These are phyloP conservation scores for Lactarius pseudohatsudake DNA, from an alignment of 768 basidiomycete genomes.

Conservation along the genomic window DNA sequence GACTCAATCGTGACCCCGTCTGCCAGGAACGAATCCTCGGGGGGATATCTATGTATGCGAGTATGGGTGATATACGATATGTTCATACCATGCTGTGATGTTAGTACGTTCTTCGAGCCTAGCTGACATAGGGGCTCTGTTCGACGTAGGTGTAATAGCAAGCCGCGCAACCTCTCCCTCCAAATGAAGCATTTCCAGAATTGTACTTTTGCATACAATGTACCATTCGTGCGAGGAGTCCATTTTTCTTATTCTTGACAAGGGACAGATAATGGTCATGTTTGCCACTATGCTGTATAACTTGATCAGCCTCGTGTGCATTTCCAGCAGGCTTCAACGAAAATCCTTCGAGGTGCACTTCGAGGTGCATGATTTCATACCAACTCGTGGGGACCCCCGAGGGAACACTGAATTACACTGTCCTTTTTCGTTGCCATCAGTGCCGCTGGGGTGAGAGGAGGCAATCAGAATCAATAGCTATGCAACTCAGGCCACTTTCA, in stretches of 20 bases:
- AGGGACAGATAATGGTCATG: not conserved
- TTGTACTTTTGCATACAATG: not conserved
- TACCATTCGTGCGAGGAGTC: not conserved
- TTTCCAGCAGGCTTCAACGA: not conserved
- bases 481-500: not conserved
- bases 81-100: not conserved
- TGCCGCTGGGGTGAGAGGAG: not conserved
- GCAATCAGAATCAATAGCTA: not conserved
- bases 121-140: not conserved
- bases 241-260: slow-evolving; percentile 3
- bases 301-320: not conserved
- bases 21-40: slow-evolving; percentile 1
- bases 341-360: not conserved
- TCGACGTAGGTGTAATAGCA: not conserved
- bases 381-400: too few relatives aligned
- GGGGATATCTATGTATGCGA: not conserved
- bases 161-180: not conserved
- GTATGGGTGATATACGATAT: not conserved
- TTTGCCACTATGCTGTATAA: not conserved
- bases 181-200: not conserved
- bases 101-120: not conserved
- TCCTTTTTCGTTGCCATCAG: not conserved
- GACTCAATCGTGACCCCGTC: not conserved
- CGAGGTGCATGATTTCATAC: not conserved
- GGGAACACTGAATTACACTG: too few relatives aligned